Percentiles rank a stretch among this genome's conserved stretches.
These are phyloP conservation scores for Colletotrichum sp. DNA, from an alignment of 2,329 filamentous ascomycete species.

Conservation along the genomic window DNA sequence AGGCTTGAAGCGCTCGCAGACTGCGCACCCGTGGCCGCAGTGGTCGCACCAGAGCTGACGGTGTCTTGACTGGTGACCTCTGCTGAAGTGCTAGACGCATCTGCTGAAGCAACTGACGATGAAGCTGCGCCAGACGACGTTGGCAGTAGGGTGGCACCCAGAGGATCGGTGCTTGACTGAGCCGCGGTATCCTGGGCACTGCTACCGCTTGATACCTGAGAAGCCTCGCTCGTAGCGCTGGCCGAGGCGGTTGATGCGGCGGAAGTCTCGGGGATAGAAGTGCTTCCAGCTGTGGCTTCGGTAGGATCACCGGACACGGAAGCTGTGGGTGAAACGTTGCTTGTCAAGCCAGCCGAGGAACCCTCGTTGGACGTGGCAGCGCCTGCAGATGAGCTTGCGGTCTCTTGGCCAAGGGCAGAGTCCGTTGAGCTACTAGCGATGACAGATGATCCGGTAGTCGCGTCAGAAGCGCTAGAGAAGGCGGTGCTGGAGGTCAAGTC, in stretches of 20 bases:
- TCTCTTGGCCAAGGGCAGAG: not conserved
- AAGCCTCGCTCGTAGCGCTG: not conserved
- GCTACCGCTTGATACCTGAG: not conserved
- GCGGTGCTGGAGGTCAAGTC: not conserved
- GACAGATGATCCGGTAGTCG: not conserved
- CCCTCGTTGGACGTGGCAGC: not conserved
- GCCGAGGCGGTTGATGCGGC: not conserved
- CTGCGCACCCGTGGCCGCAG: not conserved
- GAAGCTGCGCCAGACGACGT: not conserved
- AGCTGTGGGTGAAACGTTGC: not conserved
- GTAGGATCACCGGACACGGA: not conserved
- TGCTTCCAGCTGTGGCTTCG: accelerated
- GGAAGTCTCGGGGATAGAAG: not conserved
- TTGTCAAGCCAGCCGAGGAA: not conserved
- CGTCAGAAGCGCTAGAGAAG: not conserved
- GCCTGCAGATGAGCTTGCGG: not conserved
- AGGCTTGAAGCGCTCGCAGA: not conserved
- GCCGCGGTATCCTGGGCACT: not conserved
- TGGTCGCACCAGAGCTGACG: not conserved
- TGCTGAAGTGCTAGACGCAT: not conserved
- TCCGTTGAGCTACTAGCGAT: not conserved
- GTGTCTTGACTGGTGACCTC: not conserved
- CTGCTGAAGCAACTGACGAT: not conserved
- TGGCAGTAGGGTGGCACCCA: not conserved
- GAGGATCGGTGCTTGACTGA: not conserved